phyloP scores from a whole-genome alignment of 805 yeast species.

The Candida silvatica region DNA sequence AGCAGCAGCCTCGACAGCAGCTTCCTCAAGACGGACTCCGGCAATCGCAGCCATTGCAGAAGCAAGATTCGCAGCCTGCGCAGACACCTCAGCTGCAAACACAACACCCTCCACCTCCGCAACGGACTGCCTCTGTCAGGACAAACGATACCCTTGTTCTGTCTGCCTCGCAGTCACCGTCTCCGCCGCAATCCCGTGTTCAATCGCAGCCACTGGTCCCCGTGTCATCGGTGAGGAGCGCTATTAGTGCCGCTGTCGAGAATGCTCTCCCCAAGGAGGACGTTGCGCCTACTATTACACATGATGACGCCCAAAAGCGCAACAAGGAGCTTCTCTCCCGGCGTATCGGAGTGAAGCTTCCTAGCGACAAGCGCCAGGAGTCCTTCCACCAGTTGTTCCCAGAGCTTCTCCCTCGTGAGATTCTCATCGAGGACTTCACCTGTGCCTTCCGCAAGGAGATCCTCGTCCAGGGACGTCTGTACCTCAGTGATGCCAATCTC shows the following conservation, averaged over 20 bases:
- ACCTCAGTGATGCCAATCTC: conserved; percentile 44
- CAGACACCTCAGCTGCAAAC: too few species aligned
- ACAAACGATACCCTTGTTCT: too few species aligned
- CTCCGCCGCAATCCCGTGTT: too few species aligned
- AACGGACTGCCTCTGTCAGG: too few species aligned
- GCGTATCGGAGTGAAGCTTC: conserved; percentile 22
- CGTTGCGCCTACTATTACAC: too few species aligned
- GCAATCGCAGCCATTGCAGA: too few species aligned
- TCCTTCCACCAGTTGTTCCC: conserved; percentile 56
- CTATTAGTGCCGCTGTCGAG: background rate
- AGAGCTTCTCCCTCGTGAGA: conserved; percentile 40
- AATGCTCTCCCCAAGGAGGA: too few species aligned
- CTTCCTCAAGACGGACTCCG: too few species aligned
- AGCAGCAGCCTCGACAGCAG: too few species aligned
- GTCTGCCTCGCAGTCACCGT: background rate
- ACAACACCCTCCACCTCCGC: too few species aligned
- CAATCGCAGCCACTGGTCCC: too few species aligned
- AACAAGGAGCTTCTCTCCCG: conserved; percentile 9
- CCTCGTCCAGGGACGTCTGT: conserved; percentile 58
- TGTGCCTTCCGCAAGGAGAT: conserved; percentile 64
- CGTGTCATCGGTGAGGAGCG: background rate
- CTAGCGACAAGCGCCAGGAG: conserved; percentile 43
- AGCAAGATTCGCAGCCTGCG: too few species aligned
- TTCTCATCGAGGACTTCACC: conserved; percentile 49
- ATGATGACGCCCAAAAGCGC: conserved; percentile 3